These are phyloP conservation scores for Salicornia ramosissima DNA, from an alignment of 148 eudicot genomes.

Conservation along the genomic window DNA sequence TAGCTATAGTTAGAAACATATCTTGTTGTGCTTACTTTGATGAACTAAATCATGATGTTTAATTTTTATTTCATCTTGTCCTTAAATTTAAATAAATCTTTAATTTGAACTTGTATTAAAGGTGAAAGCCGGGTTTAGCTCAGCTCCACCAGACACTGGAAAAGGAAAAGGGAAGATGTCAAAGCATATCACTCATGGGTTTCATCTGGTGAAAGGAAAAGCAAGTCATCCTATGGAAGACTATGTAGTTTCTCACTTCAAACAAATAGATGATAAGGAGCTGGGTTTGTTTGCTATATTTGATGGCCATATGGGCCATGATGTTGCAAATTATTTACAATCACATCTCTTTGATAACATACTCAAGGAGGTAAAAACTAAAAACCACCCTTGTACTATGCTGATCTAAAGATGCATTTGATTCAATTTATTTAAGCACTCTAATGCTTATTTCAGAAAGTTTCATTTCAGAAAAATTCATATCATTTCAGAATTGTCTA, in stretches of 20 bases:
- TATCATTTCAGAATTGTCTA: too few relatives aligned
- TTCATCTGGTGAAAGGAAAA: conserved; percentile 53
- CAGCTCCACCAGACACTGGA: conserved; percentile 37
- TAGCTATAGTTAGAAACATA: too few relatives aligned
- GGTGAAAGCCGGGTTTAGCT: conserved; percentile 34
- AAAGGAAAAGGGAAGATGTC: conserved; percentile 36
- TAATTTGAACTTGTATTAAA: too few relatives aligned
- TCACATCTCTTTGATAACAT: conserved; percentile 50
- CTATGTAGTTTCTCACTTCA: conserved; percentile 49
- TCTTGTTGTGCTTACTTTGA: too few relatives aligned
- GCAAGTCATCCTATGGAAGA: conserved; percentile 72
- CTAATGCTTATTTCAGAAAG: too few relatives aligned
- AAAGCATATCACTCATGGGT: conserved; percentile 52
- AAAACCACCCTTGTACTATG: too few relatives aligned
- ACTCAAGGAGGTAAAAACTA: conserved; percentile 49
- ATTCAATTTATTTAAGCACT: too few relatives aligned
- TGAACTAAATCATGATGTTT: too few relatives aligned
- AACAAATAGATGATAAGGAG: conserved; percentile 43
- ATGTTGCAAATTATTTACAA: conserved; percentile 52
- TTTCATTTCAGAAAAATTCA: too few relatives aligned
- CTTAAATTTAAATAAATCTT: too few relatives aligned
- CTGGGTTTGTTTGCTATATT: conserved; percentile 64
- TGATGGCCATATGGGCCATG: conserved; percentile 77
- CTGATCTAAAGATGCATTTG: too few relatives aligned
- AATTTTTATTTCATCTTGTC: too few relatives aligned